A percentile compares a stretch with the other conserved stretches of the same genome.
phyloP scores from a whole-genome alignment of 1,139 yeast species.

The Diutina mesorugosa region DNA sequence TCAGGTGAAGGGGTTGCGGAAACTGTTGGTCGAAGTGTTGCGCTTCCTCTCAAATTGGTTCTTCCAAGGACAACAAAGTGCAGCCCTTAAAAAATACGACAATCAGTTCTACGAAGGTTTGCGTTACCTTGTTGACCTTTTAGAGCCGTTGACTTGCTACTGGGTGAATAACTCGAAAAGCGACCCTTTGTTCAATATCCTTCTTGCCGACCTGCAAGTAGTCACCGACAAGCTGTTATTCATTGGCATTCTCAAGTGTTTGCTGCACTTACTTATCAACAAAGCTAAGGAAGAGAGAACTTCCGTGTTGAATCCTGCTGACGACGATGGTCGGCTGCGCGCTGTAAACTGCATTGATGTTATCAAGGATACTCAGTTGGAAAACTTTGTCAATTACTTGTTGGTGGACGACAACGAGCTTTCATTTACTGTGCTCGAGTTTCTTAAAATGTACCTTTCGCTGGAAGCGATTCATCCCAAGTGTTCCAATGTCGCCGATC shows the following conservation, averaged over 20 bases:
- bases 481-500: slow-evolving; percentile 17
- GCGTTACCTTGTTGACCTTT: slow-evolving; percentile 61
- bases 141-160: slow-evolving; percentile 78
- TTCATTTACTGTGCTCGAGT: slow-evolving; percentile 19
- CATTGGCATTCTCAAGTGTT: slow-evolving; percentile 29
- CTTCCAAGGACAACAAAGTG: slow-evolving; percentile 11
- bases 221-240: slow-evolving; percentile 45
- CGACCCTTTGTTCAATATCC: slow-evolving; percentile 44
- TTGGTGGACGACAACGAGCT: slow-evolving; percentile 26
- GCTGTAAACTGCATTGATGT: slow-evolving; percentile 30
- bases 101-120: slow-evolving; percentile 47
- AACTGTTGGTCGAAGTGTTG: slow-evolving; percentile 31
- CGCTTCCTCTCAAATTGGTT: slow-evolving; percentile 33
- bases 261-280: slow-evolving; percentile 27
- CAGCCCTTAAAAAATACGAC: slow-evolving; percentile 14
- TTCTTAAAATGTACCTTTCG: slow-evolving; percentile 24
- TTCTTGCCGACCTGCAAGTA: slow-evolving; percentile 30
- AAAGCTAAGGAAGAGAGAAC: slow-evolving; percentile 6
- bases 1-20: slow-evolving; percentile 34
- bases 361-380: slow-evolving; percentile 21
- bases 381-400: slow-evolving; percentile 16
- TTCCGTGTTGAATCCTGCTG: slow-evolving; percentile 10
- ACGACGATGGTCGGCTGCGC: slow-evolving; percentile 9
- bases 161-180: slow-evolving; percentile 58
- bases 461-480: slow-evolving; percentile 27